Base-by-base conservation (phyloP, 768 basidiomycete species). In the Xerocomellus amylosporus region DNA sequence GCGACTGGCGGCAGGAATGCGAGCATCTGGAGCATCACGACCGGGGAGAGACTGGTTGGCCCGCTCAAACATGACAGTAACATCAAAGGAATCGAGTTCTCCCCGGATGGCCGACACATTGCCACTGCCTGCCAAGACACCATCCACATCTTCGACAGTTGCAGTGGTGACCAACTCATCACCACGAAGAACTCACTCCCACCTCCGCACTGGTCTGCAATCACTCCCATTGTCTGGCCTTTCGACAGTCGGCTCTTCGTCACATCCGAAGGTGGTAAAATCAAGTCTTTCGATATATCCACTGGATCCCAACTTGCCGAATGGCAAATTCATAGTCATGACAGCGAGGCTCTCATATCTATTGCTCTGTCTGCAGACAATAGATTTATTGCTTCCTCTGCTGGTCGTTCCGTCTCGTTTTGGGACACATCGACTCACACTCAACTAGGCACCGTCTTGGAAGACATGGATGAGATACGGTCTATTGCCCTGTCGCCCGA, bases 201-300 rank as follows among this genome's bases (percentile, higher is more conserved):
- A n/a, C n/a, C n/a, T 4, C 13, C 17, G 3, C 0, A 0, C 1
- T n/a, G 17, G 17, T 1, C 7, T 1, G 1, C 12, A 14, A 12
- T n/a, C 0, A 43, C 28, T 15, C 36, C 49, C 5, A 37, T 53
- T 19, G 54, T 19, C 3, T 53, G 54, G 54, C 33, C 33, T 0
- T 2, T 8, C 8, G 13, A 36, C 7, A 9, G 43, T 8, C 22
- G 53, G 7, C n/a, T 55, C 1, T 28, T 55, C 17, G 44, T 10
- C 10, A 22, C 4, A 10, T 40, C 19, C 15, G 14, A 15, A 4
- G 5, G 12, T 3, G 2, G 8, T 3, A 34, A 28, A 30, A 26
- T 55, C 37, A 28, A 8, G 24, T 17, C 17, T 13, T 46, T 55
- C 14, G 26, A 55, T 9, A 17, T n/a, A 0, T 34, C 38, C 9